Percentiles rank a stretch among this genome's conserved stretches.
Evolutionary conservation across 2,329 filamentous ascomycete species (phyloP).

Genomic region (Fusarium penzigii): DNA sequence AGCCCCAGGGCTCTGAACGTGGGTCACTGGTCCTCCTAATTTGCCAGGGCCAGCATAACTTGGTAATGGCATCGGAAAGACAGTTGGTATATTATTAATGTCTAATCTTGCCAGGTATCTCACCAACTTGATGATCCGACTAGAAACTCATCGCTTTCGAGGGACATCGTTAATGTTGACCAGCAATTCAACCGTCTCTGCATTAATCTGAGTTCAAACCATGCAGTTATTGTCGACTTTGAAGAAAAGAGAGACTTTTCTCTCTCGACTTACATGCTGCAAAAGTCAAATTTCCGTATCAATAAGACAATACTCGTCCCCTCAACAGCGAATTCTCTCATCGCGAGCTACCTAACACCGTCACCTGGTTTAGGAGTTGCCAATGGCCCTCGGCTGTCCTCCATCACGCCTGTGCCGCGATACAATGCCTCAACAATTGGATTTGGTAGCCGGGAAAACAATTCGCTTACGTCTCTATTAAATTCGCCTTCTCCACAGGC

Average conservation of each 20-base stretch:
- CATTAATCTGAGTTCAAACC: constrained; percentile 26
- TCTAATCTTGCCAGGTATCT: constrained; percentile 27
- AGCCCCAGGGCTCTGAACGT: constrained; percentile 6
- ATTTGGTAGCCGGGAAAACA: constrained; percentile 1
- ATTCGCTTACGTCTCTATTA: constrained; percentile 17
- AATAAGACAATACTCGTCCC: constrained; percentile 12
- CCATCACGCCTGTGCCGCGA: constrained; percentile 19
- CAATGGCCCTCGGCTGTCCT: constrained; percentile 27
- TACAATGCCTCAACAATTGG: neutral
- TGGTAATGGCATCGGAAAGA: constrained; percentile 23
- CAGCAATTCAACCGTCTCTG: constrained; percentile 21
- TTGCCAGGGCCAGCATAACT: constrained; percentile 20
- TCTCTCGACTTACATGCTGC: constrained; percentile 33
- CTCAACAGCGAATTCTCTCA: neutral
- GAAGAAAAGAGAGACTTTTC: constrained; percentile 35
- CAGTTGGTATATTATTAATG: neutral
- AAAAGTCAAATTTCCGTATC: constrained; percentile 33
- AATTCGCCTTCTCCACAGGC: constrained; percentile 6
- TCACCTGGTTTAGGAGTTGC: too few species aligned
- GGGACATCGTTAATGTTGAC: constrained; percentile 25
- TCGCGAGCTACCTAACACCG: neutral
- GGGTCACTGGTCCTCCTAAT: constrained; percentile 30
- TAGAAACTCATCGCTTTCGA: constrained; percentile 2
- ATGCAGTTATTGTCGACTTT: constrained; percentile 31
- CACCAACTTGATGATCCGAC: constrained; percentile 32